phyloP scores from a whole-genome alignment of 805 yeast genomes.

The Monosporozyma aerobia region DNA sequence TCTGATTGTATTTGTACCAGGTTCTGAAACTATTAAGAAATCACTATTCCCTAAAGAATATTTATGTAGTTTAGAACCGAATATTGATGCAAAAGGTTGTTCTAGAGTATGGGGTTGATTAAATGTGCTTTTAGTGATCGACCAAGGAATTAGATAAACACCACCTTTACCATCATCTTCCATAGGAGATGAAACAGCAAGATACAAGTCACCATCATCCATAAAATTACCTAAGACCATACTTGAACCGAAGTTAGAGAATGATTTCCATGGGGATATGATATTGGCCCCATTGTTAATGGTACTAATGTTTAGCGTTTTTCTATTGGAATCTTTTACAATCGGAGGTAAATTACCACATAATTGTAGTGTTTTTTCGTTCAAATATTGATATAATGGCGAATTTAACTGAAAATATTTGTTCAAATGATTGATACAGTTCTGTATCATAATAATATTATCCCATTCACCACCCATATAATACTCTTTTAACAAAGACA shows the following conservation, averaged over 20 bases:
- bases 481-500: slow-evolving; percentile 17
- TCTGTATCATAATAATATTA: slow-evolving; percentile 13
- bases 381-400: slow-evolving; percentile 6
- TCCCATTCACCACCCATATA: slow-evolving; percentile 24
- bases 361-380: slow-evolving; percentile 4
- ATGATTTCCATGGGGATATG: slow-evolving; percentile 19
- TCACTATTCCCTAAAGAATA: slow-evolving; percentile 26
- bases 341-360: slow-evolving; percentile 18
- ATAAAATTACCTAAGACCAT: slow-evolving; percentile 37
- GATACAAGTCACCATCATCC: slow-evolving; percentile 28
- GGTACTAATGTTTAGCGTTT: not conserved
- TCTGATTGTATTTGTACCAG: slow-evolving; percentile 41
- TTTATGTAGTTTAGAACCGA: slow-evolving; percentile 35
- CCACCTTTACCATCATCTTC: slow-evolving; percentile 36
- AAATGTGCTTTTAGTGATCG: not conserved
- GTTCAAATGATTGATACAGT: slow-evolving; percentile 8
- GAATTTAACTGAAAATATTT: slow-evolving; percentile 2
- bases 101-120: not conserved
- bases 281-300: not conserved
- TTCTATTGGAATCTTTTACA: not conserved
- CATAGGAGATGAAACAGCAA: slow-evolving; percentile 45
- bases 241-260: slow-evolving; percentile 39
- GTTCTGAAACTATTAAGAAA: slow-evolving; percentile 40
- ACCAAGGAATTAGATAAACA: slow-evolving; percentile 36
- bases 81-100: slow-evolving; percentile 19